Evolutionary conservation across 2,329 filamentous ascomycete genomes (phyloP), one percentile per base, ranked within the genome.

Genomic region (Endothia cerciana): DNA sequence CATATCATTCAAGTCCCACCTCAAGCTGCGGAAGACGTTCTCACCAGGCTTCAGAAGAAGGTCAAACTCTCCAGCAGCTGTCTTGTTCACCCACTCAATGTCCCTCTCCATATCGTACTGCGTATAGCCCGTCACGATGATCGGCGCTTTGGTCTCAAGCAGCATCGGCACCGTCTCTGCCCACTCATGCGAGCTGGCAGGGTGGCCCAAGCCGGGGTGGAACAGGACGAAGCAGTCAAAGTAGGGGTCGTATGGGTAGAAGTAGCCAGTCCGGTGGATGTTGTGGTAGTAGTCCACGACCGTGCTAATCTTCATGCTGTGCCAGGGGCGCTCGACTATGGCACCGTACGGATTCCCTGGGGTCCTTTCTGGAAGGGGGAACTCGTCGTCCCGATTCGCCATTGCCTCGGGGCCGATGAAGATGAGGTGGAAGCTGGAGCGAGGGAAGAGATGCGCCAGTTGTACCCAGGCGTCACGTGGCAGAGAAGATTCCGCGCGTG

Each of bases 211-310:
- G 10, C 96, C 96, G 0, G 96, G 96, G 74, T 99, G 96, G 84
- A 98, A 99, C 61, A 97, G 86, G 73, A 99, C 89, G 75, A 99
- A 97, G 78, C 92, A 95, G 82, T 99, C 95, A 77, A 99, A 97
- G 81, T 99, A 99, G 0, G 95, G 95, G 75, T 99, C 95, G 75
- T 96, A 97, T 0, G 96, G 95, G 65, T 91, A 88, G 80, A 98
- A 99, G 75, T 94, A 87, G 58, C 93, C 91, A 0, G 94, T 91
- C 76, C 93, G 88, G 80, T 99, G 94, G 72, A 99, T 87, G 2
- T 92, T 98, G 79, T 99, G 94, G 81, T 96, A 99, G 81, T 99
- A 97, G 72, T 99, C 95, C 61, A 98, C 94, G 74, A 94, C 97
- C 0, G 96, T 99, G 77, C 91, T 95, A 74, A 99, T 97, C 82